Evolutionary conservation across 352 stramenopile genomes (phyloP), one percentile per base, ranked within the genome.

Genomic region (Pythium rhizo-oryzae): DNA sequence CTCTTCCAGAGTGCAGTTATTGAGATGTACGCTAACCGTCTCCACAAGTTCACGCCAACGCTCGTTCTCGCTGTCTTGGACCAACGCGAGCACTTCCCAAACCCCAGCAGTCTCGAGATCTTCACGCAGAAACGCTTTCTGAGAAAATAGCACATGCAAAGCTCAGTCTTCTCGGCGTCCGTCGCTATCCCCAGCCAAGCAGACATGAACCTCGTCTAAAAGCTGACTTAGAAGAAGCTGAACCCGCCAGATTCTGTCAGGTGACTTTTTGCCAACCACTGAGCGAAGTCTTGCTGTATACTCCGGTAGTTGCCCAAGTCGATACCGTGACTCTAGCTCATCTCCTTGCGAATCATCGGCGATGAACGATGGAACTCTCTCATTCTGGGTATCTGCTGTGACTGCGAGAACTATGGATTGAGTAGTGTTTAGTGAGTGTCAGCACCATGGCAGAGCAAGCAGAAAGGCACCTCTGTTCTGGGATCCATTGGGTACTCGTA

Each of bases 101-200:
- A 70, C 21, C 9, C 39, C 24, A 12, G 55, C n/a, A 24, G 54
- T 44, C 30, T 65, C 50, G 19, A 70, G 23, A 41, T 65, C 64
- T 25, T 39, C 13, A 18, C 62, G 62, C 53, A 69, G 33, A 50
- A 69, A 69, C 18, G 62, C 62, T 69, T 69, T 69, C 62, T 69
- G 56, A 47, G 24, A 33, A 30, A 8, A 55, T 18, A 55, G 28
- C 19, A 30, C 24, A 44, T 0, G 11, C 16, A 23, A 18, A 5
- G 15, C 25, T 47, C 41, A 47, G 41, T 8, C 18, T 4, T 8
- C 13, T n/a, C 18, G 13, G 5, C 18, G 18, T n/a, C 41, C 41
- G 5, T 47, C 18, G 12, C 41, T 21, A n/a, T 19, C 18, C 15
- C 13, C 1, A n/a, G 21, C 13, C 12, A 47, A 0, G 15, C 8